Base-by-base conservation (phyloP, 768 basidiomycete genomes). In the Suillus subluteus region DNA sequence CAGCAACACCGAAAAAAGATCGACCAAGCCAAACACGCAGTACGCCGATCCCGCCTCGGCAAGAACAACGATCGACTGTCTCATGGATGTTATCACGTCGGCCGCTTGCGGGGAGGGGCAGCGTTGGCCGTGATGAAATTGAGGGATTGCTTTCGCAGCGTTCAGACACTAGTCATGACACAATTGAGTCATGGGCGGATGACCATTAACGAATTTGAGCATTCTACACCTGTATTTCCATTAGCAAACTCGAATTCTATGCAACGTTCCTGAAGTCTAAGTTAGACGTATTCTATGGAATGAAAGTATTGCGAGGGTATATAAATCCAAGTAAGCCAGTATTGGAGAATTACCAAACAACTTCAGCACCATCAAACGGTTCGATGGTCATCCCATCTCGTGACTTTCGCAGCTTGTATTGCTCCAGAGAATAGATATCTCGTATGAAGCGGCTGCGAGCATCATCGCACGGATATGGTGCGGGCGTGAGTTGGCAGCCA, bases 401-500 rank as follows among this genome's bases (percentile, higher is more conserved):
- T 5, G 75, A 74, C 78, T 97, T 99, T 61, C 82, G 78, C 44
- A 98, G 76, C 11, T 87, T 81, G 73, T 93, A 87, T 15, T 96
- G 86, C 74, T 95, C 91, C 6, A 98, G 82, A 16, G 82, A 26
- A 26, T 78, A 75, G 96, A 98, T 12, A 85, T 79, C 70, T 95
- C 91, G 75, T 95, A 98, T 2, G 91, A 89, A 4, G 78, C 77
- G 11, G 85, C 86, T 0, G 97, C 91, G 6, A 97, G 86, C 67
- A 82, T 86, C 89, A 94, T 94, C 2, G 96, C 97, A 46, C 83
- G 83, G 64, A 91, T 84, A 72, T 98, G 97, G 65, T 91, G 84
- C 16, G 94, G 94, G 7, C 89, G 85, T 0, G 88, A 86, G 70
- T 88, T 94, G 1, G 96, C 96, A 4, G 88, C 88, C 35, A 89